phyloP scores from a whole-genome alignment of 768 basidiomycete genomes.

The Auricularia heimuer region DNA sequence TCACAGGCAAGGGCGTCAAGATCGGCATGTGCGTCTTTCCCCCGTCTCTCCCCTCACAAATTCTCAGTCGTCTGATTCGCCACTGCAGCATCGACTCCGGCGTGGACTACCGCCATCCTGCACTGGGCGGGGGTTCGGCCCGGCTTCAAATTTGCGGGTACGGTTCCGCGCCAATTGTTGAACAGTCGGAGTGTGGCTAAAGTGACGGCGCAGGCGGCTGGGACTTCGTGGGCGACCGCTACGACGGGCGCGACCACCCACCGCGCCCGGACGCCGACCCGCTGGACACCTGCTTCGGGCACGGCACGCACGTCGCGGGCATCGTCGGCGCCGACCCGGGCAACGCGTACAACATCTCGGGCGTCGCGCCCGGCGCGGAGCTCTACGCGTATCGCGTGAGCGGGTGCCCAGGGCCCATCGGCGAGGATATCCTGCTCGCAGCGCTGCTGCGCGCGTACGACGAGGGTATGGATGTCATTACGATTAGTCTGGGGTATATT shows the following conservation, averaged over 20 bases:
- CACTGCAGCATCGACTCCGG: neutral
- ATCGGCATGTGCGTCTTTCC: neutral
- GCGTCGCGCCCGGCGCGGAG: constrained; percentile 26
- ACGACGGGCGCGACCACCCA: constrained; percentile 10
- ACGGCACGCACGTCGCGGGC: constrained; percentile 8
- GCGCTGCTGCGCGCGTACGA: constrained; percentile 8
- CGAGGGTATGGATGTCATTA: constrained; percentile 27
- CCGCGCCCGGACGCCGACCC: constrained; percentile 7
- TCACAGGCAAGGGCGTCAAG: neutral
- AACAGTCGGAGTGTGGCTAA: no score
- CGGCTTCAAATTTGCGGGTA: constrained; percentile 3
- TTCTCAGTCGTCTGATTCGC: no score
- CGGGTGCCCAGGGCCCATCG: constrained; percentile 13
- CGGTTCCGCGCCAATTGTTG: no score
- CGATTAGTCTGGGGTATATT: constrained; percentile 23
- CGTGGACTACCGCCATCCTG: constrained; percentile 6
- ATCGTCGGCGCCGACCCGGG: constrained; percentile 21
- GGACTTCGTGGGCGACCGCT: constrained; percentile 8
- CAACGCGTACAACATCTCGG: constrained; percentile 27
- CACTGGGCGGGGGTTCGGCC: constrained; percentile 12
- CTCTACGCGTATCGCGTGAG: constrained; percentile 18
- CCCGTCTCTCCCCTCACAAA: no score
- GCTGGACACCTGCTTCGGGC: constrained; percentile 5
- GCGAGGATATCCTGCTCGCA: constrained; percentile 12
- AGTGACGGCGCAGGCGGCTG: constrained; percentile 2